phyloP scores from a whole-genome alignment of 1,284 basidiomycete species.

The Cutaneotrichosporon spelunceum region DNA sequence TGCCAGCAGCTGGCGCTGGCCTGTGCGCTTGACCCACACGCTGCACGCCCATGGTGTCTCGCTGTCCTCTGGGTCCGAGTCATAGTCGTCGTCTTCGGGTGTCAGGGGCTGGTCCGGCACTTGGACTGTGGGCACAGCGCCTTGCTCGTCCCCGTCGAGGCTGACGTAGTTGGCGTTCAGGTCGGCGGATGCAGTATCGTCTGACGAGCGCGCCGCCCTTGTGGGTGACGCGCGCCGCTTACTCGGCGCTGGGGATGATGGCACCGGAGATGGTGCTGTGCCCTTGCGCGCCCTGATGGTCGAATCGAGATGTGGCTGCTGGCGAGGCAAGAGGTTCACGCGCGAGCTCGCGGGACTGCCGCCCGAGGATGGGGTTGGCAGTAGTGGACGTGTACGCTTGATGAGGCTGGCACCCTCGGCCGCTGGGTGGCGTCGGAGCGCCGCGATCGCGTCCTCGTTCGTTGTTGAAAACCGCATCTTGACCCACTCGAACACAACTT shows the following conservation, averaged over 20 bases:
- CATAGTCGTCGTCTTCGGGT: constrained; percentile 31
- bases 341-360: constrained; percentile 8
- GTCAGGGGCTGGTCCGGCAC: constrained; percentile 9
- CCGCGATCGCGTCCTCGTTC: constrained; percentile 14
- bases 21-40: constrained; percentile 49
- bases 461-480: constrained; percentile 31
- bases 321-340: constrained; percentile 4
- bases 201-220: not conserved
- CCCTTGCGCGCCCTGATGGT: constrained; percentile 2
- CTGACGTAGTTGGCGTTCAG: not conserved
- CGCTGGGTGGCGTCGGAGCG: constrained; percentile 16
- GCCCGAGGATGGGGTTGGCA: constrained; percentile 1
- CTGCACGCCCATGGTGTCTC: constrained; percentile 90
- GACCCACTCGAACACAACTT: constrained; percentile 52
- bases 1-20: constrained; percentile 54
- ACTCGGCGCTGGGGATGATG: not conserved
- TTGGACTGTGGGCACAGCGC: not conserved
- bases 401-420: constrained; percentile 12
- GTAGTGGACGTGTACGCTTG: constrained; percentile 8
- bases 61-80: constrained; percentile 89
- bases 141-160: constrained; percentile 12
- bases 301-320: not conserved
- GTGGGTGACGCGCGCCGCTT: constrained; percentile 3
- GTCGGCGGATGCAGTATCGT: constrained; percentile 4
- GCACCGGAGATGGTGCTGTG: not conserved